phyloP scores from a whole-genome alignment of 805 yeast genomes.

The Hemisphaericaspora nanyangensis region DNA sequence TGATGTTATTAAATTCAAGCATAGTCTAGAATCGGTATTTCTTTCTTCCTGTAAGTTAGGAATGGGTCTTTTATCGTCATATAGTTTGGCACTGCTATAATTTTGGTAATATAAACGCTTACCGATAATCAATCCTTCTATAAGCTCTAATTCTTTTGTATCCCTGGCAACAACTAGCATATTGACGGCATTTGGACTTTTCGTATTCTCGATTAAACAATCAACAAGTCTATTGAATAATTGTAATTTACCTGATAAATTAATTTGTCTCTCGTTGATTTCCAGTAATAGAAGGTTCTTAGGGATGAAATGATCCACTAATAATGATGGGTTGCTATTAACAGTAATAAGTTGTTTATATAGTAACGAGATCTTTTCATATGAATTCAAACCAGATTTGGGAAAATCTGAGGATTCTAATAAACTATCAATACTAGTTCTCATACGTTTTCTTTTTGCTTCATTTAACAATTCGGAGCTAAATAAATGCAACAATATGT shows the following conservation, averaged over 20 bases:
- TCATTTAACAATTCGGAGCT: slow-evolving; percentile 22
- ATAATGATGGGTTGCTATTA: slow-evolving; percentile 62
- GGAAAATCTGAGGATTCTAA: slow-evolving; percentile 19
- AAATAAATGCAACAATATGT: slow-evolving; percentile 28
- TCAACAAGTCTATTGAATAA: slow-evolving; percentile 50
- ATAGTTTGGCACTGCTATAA: slow-evolving; percentile 60
- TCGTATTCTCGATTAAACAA: slow-evolving; percentile 17
- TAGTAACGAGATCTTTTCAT: slow-evolving; percentile 39
- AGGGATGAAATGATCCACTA: slow-evolving; percentile 78
- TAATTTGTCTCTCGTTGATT: slow-evolving; percentile 50
- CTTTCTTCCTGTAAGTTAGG: slow-evolving; percentile 12
- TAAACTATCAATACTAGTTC: slow-evolving; percentile 36
- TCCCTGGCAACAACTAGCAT: slow-evolving; percentile 51
- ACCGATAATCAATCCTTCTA: slow-evolving; percentile 79
- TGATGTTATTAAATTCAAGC: slow-evolving; percentile 26
- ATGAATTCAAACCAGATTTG: slow-evolving; percentile 5
- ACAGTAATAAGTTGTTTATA: slow-evolving; percentile 46
- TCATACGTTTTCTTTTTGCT: slow-evolving; percentile 16
- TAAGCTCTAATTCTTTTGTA: slow-evolving; percentile 68
- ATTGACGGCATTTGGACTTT: slow-evolving; percentile 13
- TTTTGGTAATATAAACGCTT: slow-evolving; percentile 61
- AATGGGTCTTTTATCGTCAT: slow-evolving; percentile 29
- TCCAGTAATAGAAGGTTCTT: slow-evolving; percentile 64
- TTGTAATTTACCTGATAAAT: slow-evolving; percentile 57
- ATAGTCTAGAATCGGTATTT: slow-evolving; percentile 11